A percentile compares a stretch with the other conserved stretches of the same genome.
Conservation (phyloP, 2,329 filamentous ascomycete species). For the Colletotrichum viniferum region DNA sequence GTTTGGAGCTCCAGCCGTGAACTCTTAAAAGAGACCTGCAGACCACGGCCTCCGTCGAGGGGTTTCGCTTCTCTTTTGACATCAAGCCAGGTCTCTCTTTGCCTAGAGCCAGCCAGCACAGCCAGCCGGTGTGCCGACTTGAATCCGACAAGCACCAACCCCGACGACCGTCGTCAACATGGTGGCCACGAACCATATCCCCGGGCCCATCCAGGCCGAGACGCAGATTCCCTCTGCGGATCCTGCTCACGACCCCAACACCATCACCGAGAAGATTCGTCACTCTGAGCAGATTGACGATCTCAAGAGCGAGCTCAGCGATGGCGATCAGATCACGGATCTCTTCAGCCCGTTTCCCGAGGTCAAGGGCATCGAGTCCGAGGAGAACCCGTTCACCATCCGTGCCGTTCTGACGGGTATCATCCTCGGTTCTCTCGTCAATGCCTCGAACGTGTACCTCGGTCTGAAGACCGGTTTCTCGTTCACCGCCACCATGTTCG, state of each 20-base stretch:
- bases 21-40: not conserved
- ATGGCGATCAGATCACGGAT: conserved; percentile 35
- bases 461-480: conserved; percentile 59
- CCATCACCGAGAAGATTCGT: conserved; percentile 5
- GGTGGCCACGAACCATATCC: not conserved
- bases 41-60: not conserved
- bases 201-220: conserved; percentile 11
- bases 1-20: not conserved
- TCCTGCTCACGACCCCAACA: not conserved
- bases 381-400: conserved; percentile 55
- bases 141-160: not conserved
- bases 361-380: conserved; percentile 43
- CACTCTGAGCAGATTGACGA: conserved; percentile 14
- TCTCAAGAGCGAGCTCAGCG: conserved; percentile 19
- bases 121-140: not conserved
- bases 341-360: conserved; percentile 46
- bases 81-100: conserved; percentile 3
- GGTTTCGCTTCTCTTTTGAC: not conserved
- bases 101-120: conserved; percentile 7
- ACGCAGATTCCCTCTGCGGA: conserved; percentile 4
- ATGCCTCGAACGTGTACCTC: conserved; percentile 66
- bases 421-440: conserved; percentile 62
- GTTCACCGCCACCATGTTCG: conserved; percentile 51
- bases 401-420: conserved; percentile 61
- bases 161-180: not conserved